Base-by-base conservation (phyloP, 1,139 yeast species). In the Maudiozyma humilis region DNA sequence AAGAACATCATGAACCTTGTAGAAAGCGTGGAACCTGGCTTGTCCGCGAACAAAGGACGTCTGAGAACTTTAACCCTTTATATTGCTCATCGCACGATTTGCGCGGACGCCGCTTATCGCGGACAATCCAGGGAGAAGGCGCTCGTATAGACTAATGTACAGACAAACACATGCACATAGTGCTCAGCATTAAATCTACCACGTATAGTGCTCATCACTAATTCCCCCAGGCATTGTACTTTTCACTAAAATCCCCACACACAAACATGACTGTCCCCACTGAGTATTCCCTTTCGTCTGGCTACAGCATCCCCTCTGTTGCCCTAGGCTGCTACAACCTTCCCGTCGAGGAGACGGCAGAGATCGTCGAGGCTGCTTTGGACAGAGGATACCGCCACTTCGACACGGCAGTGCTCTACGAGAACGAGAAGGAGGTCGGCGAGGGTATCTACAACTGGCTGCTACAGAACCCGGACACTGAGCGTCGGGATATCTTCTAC, bases 311-410 rank as follows among this genome's bases (percentile, higher is more conserved):
- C 43, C 87, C 87, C 16, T 64, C 67, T 1, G 62, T 79, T 19
- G 87, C 82, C 0, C 65, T 78, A 10, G 87, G 87, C 1, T 72
- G 76, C 3, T 79, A 76, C 66, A 59, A 67, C 45, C 62, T 77
- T 2, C 69, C 79, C 2, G 58, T 63, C 14, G 50, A 55, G 1
- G 65, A 63, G 12, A 70, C 79, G 1, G 58, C 67, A 2, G 57
- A 60, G 1, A 54, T 73, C 23, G 80, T 77, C 1, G 65, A 69
- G 47, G 59, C 68, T 32, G 84, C 82, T 1, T 69, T 84, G 53
- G 67, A 70, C 31, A 67, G 62, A 20, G 94, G 94, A 0, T 83
- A 82, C 59, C 74, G 93, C 50, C 88, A 81, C 52, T 67, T 81
- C 41, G 88, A 81, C 55, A 68, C 79, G 4, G 88, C 87, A 2